phyloP scores from a whole-genome alignment of 768 basidiomycete species.

The Panus rudis region DNA sequence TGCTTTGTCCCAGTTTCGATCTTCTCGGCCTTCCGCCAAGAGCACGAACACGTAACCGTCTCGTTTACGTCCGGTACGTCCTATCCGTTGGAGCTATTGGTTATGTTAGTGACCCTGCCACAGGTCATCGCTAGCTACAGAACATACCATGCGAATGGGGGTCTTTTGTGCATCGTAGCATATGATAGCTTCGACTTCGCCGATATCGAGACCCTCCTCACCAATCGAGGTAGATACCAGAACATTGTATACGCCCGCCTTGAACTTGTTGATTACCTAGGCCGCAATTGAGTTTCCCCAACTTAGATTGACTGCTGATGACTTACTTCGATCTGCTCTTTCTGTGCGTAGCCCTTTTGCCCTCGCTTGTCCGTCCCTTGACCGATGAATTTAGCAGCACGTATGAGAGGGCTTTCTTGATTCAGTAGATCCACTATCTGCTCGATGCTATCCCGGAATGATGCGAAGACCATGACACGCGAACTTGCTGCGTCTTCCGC shows the following conservation, averaged over 20 bases:
- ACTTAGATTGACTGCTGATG: no score
- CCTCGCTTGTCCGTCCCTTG: conserved; percentile 83
- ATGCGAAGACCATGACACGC: conserved; percentile 90
- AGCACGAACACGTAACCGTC: conserved; percentile 87
- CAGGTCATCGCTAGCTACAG: neutral
- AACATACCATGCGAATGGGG: conserved; percentile 86
- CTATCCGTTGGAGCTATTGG: conserved; percentile 85
- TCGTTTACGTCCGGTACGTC: conserved; percentile 90
- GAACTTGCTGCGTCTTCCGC: conserved; percentile 36
- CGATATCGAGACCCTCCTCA: conserved; percentile 97
- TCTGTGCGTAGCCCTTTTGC: conserved; percentile 83
- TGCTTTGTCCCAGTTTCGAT: conserved; percentile 83
- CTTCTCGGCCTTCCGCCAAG: conserved; percentile 86
- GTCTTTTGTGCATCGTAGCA: conserved; percentile 97
- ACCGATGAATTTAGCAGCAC: conserved; percentile 83
- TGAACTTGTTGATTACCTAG: conserved; percentile 84
- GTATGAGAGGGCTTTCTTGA: conserved; percentile 67
- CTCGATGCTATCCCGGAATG: conserved; percentile 85
- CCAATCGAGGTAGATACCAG: conserved; percentile 95
- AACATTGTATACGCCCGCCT: conserved; percentile 80
- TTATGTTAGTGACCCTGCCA: neutral
- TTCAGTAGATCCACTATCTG: conserved; percentile 83
- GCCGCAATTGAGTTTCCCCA: neutral
- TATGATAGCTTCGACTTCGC: conserved; percentile 91
- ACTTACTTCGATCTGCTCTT: conserved; percentile 78